These are phyloP conservation scores for Alternaria triticina DNA, from an alignment of 2,329 filamentous ascomycete genomes.

Conservation along the genomic window DNA sequence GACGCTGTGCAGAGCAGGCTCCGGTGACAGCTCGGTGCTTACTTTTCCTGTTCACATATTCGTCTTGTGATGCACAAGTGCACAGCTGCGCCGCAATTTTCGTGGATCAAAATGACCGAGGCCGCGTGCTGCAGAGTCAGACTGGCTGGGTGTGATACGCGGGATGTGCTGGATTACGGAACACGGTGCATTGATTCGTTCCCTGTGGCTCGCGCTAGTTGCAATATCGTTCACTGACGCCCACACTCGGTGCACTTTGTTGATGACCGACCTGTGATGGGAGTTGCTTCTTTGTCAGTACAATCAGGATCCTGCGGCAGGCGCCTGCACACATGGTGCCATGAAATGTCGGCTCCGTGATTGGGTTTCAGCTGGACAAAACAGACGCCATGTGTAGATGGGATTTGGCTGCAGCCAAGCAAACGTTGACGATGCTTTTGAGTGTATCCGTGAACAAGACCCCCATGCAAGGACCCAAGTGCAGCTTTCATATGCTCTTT, in stretches of 20 bases:
- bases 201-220: slow-evolving; percentile 13
- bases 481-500: slow-evolving; percentile 24
- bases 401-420: slow-evolving; percentile 31
- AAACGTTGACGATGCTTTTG: slow-evolving; percentile 22
- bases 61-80: slow-evolving; percentile 41
- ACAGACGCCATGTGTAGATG: slow-evolving; percentile 15
- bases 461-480: slow-evolving; percentile 31
- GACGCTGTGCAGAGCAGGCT: slow-evolving; percentile 10
- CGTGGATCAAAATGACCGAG: slow-evolving; percentile 26
- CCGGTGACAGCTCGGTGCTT: slow-evolving; percentile 29
- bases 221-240: slow-evolving; percentile 10
- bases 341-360: not conserved
- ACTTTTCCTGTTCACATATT: slow-evolving; percentile 17
- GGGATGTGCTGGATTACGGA: slow-evolving; percentile 32
- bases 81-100: slow-evolving; percentile 28
- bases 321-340: slow-evolving; percentile 1
- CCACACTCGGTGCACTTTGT: slow-evolving; percentile 5
- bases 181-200: slow-evolving; percentile 12
- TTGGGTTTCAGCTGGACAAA: slow-evolving; percentile 3
- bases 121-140: slow-evolving; percentile 31
- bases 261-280: slow-evolving; percentile 2
- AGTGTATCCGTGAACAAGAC: slow-evolving; percentile 20
- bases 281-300: slow-evolving; percentile 5
- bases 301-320: not conserved
- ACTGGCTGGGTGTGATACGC: slow-evolving; percentile 30